Conservation (phyloP, 2,329 filamentous ascomycete species). For the Penicillium janthinellum region DNA sequence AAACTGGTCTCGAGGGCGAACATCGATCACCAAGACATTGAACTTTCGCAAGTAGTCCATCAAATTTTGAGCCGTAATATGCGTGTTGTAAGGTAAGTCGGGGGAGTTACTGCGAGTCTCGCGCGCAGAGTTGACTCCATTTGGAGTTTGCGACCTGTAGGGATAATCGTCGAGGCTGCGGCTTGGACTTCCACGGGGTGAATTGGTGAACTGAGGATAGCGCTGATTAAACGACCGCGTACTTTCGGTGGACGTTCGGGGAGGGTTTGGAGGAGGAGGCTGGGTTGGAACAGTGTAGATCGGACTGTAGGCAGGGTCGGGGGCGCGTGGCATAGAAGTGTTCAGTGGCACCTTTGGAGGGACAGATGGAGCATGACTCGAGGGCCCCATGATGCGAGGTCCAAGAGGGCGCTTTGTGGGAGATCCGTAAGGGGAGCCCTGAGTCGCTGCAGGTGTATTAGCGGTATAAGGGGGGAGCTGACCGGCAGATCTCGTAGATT, state of each 20-base stretch:
- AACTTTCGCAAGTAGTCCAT: conserved; percentile 67
- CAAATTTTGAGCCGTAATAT: conserved; percentile 70
- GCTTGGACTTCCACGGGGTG: conserved; percentile 38
- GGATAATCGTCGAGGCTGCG: conserved; percentile 44
- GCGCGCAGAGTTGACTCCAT: conserved; percentile 41
- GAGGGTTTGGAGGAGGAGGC: conserved; percentile 41
- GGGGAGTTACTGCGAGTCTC: conserved; percentile 47
- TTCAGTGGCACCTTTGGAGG: conserved; percentile 49
- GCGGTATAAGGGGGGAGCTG: conserved; percentile 22
- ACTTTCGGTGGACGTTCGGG: conserved; percentile 45
- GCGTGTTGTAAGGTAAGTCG: conserved; percentile 57
- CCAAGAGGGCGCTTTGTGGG: conserved; percentile 41
- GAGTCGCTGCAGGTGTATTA: conserved; percentile 9
- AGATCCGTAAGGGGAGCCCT: conserved; percentile 22
- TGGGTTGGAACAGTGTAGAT: conserved; percentile 45
- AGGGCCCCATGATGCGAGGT: conserved; percentile 45
- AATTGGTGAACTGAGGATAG: conserved; percentile 40
- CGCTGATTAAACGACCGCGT: conserved; percentile 40
- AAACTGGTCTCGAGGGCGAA: conserved; percentile 76
- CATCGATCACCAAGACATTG: conserved; percentile 79
- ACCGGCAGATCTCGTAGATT: conserved; percentile 18
- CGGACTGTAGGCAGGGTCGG: conserved; percentile 53
- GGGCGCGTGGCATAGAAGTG: conserved; percentile 48
- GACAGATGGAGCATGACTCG: conserved; percentile 45
- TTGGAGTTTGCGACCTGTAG: conserved; percentile 49